Conservation (phyloP, 371 early-diverging fungal species). For the Gilbertella persicaria region DNA sequence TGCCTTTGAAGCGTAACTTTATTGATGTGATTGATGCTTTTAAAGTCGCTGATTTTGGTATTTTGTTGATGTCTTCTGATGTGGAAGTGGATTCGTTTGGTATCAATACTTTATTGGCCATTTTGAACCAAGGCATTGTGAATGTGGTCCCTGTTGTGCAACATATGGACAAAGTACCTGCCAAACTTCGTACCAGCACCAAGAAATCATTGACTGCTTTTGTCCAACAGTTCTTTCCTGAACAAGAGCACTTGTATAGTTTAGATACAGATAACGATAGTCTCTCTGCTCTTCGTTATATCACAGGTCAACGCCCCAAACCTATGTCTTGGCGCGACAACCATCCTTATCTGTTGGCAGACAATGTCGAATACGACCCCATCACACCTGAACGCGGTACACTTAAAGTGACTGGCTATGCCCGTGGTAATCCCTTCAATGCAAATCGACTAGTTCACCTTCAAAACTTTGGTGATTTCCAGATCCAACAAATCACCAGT, state of each 20-base stretch:
- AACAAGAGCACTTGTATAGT: conserved; percentile 69
- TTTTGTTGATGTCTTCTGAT: conserved; percentile 85
- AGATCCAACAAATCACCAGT: conserved; percentile 64
- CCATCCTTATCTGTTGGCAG: conserved; percentile 87
- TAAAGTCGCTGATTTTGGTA: conserved; percentile 88
- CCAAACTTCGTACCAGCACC: conserved; percentile 72
- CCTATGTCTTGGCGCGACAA: conserved; percentile 85
- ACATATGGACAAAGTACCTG: conserved; percentile 63
- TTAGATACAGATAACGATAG: conserved; percentile 58
- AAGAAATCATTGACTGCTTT: conserved; percentile 84
- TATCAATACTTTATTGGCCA: conserved; percentile 72
- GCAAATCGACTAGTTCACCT: conserved; percentile 91
- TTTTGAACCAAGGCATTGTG: conserved; percentile 88
- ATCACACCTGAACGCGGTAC: conserved; percentile 54
- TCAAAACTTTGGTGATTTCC: conserved; percentile 91
- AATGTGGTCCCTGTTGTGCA: conserved; percentile 72
- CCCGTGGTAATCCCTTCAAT: conserved; percentile 76
- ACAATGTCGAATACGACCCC: conserved; percentile 66
- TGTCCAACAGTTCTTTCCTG: conserved; percentile 87
- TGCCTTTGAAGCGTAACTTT: conserved; percentile 66
- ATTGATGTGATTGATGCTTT: conserved; percentile 85
- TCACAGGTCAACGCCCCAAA: conserved; percentile 78
- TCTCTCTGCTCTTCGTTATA: conserved; percentile 61
- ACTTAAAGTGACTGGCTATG: conserved; percentile 82
- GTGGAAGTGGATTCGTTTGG: conserved; percentile 94